A percentile compares a stretch with the other conserved stretches of the same genome.
Evolutionary conservation across 345 rosid species (phyloP).

Genomic region (Barbarea vulgaris): DNA sequence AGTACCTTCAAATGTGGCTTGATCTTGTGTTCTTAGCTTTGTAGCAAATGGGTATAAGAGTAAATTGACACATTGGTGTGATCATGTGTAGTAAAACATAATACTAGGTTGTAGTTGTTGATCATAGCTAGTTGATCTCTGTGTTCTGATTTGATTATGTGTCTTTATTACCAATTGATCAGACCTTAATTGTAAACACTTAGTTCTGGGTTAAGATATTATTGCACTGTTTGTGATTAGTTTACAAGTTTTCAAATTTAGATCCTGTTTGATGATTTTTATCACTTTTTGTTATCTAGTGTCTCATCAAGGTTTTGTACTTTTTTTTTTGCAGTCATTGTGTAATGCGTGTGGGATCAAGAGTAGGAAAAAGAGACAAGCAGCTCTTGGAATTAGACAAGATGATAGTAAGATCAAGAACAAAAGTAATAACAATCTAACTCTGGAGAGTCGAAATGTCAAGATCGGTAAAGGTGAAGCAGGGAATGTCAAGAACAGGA

Average conservation of each 20-base stretch:
- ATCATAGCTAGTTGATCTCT: background rate
- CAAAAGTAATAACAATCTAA: constrained; percentile 19
- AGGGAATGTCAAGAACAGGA: constrained; percentile 69
- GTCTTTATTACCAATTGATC: background rate
- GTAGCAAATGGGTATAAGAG: background rate
- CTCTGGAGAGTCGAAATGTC: background rate
- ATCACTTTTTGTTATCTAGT: background rate
- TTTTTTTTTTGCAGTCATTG: constrained; percentile 55
- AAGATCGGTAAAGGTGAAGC: constrained; percentile 27
- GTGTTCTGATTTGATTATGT: background rate
- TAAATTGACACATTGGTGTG: background rate
- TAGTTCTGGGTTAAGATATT: background rate
- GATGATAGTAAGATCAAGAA: constrained; percentile 56
- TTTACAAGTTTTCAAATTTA: background rate
- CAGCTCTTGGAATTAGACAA: constrained; percentile 47
- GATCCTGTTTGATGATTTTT: background rate
- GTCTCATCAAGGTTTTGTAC: constrained; percentile 2
- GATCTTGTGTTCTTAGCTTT: constrained; percentile 22
- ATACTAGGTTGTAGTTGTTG: background rate
- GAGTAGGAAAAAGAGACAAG: constrained; percentile 67
- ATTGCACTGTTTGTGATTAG: background rate
- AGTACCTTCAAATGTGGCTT: background rate
- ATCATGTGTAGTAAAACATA: background rate
- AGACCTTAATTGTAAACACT: background rate
- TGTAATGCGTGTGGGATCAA: constrained; percentile 97